Base-by-base conservation (phyloP, 192 early-diverging fungal genomes). In the Diversispora epigaea region DNA sequence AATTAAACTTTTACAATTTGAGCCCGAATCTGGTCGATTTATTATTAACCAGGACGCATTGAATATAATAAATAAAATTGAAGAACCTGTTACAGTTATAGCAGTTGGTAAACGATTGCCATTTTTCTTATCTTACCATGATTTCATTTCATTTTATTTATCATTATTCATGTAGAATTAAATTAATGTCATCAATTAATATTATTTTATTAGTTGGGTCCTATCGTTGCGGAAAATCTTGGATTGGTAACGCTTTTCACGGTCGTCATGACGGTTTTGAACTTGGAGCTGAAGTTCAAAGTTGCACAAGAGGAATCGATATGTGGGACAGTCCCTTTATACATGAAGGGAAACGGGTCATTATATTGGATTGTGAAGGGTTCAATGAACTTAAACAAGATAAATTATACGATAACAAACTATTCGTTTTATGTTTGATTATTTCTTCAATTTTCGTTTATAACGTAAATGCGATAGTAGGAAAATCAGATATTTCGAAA, bases 211-310 rank as follows among this genome's bases (percentile, higher is more conserved):
- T 44, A 71, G 72, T 44, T n/a, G 60, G 72, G 9, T 39, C 72
- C 17, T 74, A 32, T 74, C 72, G 72, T 57, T 41, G 72, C 12
- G 72, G 72, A 9, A 74, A 74, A 74, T 74, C 72, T 9, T 74
- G 52, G 44, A 63, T 63, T 22, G 72, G 58, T 4, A 74, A 74
- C 44, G 39, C 50, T 17, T 62, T 74, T 19, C 60, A 44, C 4
- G 72, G 72, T 22, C 58, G 72, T 14, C 72, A 74, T 74, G 60
- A 74, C 25, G 72, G 72, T 15, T 74, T 74, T 21, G n/a, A 14
- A 10, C 46, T 74, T 17, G 72, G 72, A 44, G 39, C 72, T 15
- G 32, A 61, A 49, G 72, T 74, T 2, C 12, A 39, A 40, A 41
- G 72, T 10, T 74, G 72, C 21, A 74, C 72, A 17, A 17, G 45